phyloP scores from a whole-genome alignment of 352 stramenopile species.

The Aphanomyces astaci region DNA sequence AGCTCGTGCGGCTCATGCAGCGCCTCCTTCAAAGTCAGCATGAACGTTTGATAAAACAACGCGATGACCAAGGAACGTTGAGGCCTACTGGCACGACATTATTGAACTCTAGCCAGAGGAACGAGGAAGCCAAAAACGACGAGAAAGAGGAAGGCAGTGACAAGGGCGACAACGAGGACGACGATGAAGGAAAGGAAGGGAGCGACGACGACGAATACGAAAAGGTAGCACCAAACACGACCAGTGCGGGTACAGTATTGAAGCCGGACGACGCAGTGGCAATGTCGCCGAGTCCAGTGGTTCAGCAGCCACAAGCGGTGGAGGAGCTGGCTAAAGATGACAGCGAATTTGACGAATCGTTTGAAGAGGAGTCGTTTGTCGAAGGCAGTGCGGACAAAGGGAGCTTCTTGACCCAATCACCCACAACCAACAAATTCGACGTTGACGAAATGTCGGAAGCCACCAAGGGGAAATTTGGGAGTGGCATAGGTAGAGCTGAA shows the following conservation, averaged over 20 bases:
- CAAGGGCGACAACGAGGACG: background rate
- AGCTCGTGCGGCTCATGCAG: slow-evolving; percentile 55
- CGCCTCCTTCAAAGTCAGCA: slow-evolving; percentile 41
- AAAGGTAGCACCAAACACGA: slow-evolving; percentile 7
- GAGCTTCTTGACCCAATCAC: background rate
- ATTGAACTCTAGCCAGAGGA: background rate
- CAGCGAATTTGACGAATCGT: slow-evolving; percentile 23
- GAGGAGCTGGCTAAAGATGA: slow-evolving; percentile 61
- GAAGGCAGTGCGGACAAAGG: slow-evolving; percentile 42
- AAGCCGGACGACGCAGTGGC: too few species aligned
- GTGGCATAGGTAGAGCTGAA: background rate
- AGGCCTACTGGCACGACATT: background rate
- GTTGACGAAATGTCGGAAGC: background rate
- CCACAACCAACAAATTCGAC: background rate
- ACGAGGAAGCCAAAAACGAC: background rate
- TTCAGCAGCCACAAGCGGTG: slow-evolving; percentile 24
- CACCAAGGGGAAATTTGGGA: background rate
- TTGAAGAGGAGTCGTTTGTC: slow-evolving; percentile 67
- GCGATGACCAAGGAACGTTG: background rate
- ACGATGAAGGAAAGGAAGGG: slow-evolving; percentile 18
- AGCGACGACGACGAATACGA: background rate
- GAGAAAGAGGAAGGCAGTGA: background rate
- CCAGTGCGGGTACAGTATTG: too few species aligned
- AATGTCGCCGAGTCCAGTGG: too few species aligned
- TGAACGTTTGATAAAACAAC: background rate